phyloP scores from a whole-genome alignment of 1,139 yeast species.

The Ogataea hybrid region DNA sequence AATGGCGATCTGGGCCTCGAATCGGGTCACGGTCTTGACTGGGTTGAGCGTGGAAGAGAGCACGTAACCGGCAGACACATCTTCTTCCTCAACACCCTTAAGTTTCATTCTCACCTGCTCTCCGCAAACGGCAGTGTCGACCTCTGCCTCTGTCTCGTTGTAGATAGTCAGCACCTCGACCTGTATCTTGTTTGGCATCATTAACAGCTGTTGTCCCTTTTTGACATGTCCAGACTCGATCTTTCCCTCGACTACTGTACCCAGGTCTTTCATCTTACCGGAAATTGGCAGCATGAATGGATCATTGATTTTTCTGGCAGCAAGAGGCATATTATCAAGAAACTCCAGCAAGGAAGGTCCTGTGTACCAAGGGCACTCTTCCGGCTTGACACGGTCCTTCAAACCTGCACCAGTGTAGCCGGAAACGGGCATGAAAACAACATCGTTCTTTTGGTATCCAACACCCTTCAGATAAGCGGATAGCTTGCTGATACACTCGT shows the following conservation, averaged over 20 bases:
- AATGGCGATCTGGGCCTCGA: conserved; percentile 96
- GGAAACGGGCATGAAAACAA: conserved; percentile 92
- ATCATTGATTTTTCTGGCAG: conserved; percentile 84
- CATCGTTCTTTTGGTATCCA: conserved; percentile 86
- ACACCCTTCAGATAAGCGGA: conserved; percentile 79
- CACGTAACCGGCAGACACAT: conserved; percentile 87
- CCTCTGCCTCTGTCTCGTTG: conserved; percentile 95
- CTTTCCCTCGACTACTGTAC: conserved; percentile 97
- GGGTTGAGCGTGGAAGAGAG: conserved; percentile 84
- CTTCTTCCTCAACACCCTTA: conserved; percentile 97
- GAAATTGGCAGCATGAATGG: conserved; percentile 97
- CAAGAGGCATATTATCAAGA: conserved; percentile 78
- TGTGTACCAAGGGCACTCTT: conserved; percentile 85
- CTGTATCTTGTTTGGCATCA: conserved; percentile 88
- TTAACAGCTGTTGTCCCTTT: conserved; percentile 68
- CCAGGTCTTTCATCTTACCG: conserved; percentile 93
- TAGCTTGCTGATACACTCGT: conserved; percentile 88
- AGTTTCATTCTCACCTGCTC: conserved; percentile 94
- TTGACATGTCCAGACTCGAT: conserved; percentile 92
- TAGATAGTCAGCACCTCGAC: conserved; percentile 85
- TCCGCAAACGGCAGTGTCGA: conserved; percentile 87
- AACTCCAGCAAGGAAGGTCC: conserved; percentile 93
- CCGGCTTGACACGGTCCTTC: conserved; percentile 73
- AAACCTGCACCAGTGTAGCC: conserved; percentile 98
- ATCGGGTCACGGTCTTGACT: conserved; percentile 83